Evolutionary conservation across 768 basidiomycete genomes (phyloP).

Genomic region (Gyrodon lividus): DNA sequence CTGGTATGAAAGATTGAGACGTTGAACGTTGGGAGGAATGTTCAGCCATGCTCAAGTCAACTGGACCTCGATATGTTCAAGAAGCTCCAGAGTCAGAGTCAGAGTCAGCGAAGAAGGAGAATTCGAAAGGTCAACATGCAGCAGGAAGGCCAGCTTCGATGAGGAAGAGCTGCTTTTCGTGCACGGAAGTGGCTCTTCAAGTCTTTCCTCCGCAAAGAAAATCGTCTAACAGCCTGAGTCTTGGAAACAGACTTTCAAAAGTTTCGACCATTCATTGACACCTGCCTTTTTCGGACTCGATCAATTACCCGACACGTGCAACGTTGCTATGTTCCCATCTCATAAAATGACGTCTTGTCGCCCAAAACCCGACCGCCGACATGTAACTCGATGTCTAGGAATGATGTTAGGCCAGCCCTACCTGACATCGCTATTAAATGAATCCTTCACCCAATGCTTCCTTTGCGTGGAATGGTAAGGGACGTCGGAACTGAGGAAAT

Average conservation of each 20-base stretch:
- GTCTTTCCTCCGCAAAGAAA: conserved; percentile 8
- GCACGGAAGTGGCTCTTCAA: not conserved
- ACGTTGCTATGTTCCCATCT: conserved; percentile 5
- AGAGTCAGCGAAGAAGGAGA: not conserved
- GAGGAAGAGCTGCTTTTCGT: conserved; percentile 6
- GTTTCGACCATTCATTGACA: conserved; percentile 15
- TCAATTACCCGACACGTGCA: conserved; percentile 24
- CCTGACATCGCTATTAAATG: not conserved
- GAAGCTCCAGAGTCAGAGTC: conserved; percentile 8
- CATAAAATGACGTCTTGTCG: not conserved
- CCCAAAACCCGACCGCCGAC: not conserved
- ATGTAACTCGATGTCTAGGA: not conserved
- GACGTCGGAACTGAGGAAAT: not conserved
- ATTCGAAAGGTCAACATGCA: conserved; percentile 19
- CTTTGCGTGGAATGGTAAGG: not conserved
- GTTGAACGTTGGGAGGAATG: conserved; percentile 18
- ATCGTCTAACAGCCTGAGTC: too few species aligned
- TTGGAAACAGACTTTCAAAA: conserved; percentile 14
- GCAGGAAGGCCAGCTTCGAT: conserved; percentile 32
- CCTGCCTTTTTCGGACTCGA: conserved; percentile 32
- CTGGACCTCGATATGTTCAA: not conserved
- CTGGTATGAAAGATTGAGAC: conserved; percentile 24
- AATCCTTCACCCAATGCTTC: too few species aligned
- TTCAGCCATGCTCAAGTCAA: conserved; percentile 18
- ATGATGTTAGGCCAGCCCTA: not conserved